phyloP scores from a whole-genome alignment of 257 asterid genomes.

The Lithospermum erythrorhizon region DNA sequence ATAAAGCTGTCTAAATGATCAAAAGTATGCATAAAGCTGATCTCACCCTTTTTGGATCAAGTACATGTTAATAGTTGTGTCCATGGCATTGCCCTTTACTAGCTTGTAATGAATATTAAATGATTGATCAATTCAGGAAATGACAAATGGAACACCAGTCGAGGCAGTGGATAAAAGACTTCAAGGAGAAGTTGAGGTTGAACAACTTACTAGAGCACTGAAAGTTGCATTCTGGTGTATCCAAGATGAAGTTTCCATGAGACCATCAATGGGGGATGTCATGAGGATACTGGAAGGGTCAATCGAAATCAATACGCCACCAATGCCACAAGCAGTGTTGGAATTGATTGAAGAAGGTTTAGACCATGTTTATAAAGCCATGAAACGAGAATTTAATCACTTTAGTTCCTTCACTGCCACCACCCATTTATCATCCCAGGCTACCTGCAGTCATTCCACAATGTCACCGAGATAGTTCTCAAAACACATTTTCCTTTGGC shows the following conservation, averaged over 20 bases:
- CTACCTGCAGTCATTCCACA: constrained; percentile 76
- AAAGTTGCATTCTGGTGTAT: constrained; percentile 84
- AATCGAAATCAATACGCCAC: constrained; percentile 47
- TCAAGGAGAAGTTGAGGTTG: constrained; percentile 49
- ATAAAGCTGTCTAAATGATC: too few species aligned
- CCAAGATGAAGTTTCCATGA: constrained; percentile 59
- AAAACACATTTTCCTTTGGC: background rate
- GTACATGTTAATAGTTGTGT: too few species aligned
- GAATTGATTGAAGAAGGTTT: constrained; percentile 84
- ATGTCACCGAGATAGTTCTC: constrained; percentile 68
- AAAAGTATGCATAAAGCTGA: too few species aligned
- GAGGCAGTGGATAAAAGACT: constrained; percentile 61
- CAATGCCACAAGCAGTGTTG: constrained; percentile 73
- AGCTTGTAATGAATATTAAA: background rate
- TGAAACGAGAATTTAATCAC: constrained; percentile 75
- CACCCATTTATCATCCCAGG: constrained; percentile 59
- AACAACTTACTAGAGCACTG: constrained; percentile 48
- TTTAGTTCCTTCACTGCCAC: constrained; percentile 53
- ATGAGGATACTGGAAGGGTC: constrained; percentile 86
- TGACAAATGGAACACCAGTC: constrained; percentile 39
- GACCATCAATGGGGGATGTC: constrained; percentile 90
- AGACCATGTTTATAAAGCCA: constrained; percentile 70
- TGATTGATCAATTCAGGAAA: constrained; percentile 28
- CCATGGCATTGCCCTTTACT: background rate
- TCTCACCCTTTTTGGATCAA: too few species aligned